Evolutionary conservation across 495 filamentous ascomycete species (phyloP), one percentile per base, ranked within the genome.

Genomic region (Penicillium coffeae): DNA sequence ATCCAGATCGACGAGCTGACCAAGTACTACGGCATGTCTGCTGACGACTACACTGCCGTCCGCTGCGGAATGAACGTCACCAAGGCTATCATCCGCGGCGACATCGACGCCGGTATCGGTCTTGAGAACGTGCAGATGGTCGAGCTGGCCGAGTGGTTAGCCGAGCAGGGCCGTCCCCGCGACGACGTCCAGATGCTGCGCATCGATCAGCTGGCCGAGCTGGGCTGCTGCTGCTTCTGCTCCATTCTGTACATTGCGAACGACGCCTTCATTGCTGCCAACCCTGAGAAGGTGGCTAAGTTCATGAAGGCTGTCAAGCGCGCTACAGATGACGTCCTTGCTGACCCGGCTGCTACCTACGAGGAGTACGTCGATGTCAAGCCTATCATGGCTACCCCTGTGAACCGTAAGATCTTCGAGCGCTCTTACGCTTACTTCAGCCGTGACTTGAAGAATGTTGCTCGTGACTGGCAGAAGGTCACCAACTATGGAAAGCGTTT

Each of bases 161-260:
- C 72, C 14, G 33, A 66, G 14, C 82, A 84, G 52, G 72, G 72
- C 55, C 82, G 82, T 2, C 75, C 79, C 41, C 77, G 73, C 57
- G 69, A 65, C 36, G 83, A 81, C 57, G 83, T 87, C 3, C 80
- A 86, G 65, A 87, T 86, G 82, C 76, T 86, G 16, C 81, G 83
- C 59, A 86, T 87, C 60, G 83, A 86, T 68, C 74, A 86, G 68
- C 80, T 87, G 36, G 83, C 83, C 48, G 80, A 85, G 61, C 66
- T 86, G 21, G 83, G 84, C 45, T 86, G 84, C 70, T 86, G 84
- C 77, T 87, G 83, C 72, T 86, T 86, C 76, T 85, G 82, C 70
- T 81, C 80, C 1, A 85, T 86, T 60, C 72, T 87, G 35, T 87
- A 87, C 73, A 87, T 87, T 44, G 79, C 72, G 55, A 83, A 86